Base-by-base conservation (phyloP, 768 basidiomycete species). In the Ephemerocybe angulata region DNA sequence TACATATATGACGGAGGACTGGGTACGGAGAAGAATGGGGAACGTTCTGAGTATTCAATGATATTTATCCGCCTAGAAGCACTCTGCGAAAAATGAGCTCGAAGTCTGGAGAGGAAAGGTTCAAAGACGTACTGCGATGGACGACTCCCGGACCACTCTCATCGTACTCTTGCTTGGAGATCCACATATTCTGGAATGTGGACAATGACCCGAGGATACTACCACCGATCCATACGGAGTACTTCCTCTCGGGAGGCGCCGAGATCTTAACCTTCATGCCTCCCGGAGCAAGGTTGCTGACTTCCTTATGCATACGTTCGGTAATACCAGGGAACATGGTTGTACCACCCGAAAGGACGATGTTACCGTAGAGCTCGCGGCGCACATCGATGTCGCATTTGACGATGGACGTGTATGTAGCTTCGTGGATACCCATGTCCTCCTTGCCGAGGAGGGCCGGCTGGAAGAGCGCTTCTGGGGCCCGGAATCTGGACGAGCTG, bases 171-270 rank as follows among this genome's bases (percentile, higher is more conserved):
- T 92, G 89, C 74, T 91, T 91, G 55, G 87, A 86, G 74, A 88
- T 88, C 93, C 94, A 97, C 74, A 95, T 76, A 70, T 93, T 94
- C 78, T 96, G 93, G 93, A 96, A 96, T 63, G 93, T 95, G 67
- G 84, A 88, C 48, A 97, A 82, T 29, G 91, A 93, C 42, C 93
- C 93, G 62, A 90, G 75, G 64, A 90, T 90, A 40, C 86, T 88
- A 56, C 88, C 88, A 76, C 88, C 88, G 63, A 93, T 93, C 90
- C 94, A 97, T 73, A 95, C 93, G 52, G 90, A 93, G 82, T 93
- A 93, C 71, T 92, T 96, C 64, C 93, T 79, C 79, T 96, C 93
- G 52, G 93, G 92, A 49, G 93, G 93, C 57, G 93, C 90, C 56
- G 92, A 88, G 54, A 94, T 92, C 84, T 92, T 93, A 76, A 93